A percentile compares a stretch with the other conserved stretches of the same genome.
phyloP scores from a whole-genome alignment of 163 green algal genomes.

The Scenedesmus sp. region DNA sequence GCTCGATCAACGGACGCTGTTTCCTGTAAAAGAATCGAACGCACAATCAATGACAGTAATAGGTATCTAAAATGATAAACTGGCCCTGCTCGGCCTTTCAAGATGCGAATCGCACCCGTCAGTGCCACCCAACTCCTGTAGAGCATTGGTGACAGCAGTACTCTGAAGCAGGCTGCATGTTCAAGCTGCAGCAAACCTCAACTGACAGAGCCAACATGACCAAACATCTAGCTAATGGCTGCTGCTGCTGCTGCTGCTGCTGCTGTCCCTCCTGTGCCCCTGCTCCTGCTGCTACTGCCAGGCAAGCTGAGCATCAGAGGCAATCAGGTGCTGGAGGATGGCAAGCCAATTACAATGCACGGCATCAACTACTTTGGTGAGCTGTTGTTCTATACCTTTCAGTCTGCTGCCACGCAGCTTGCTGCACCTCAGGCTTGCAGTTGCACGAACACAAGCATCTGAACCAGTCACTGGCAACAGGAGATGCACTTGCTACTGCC shows the following conservation, averaged over 20 bases:
- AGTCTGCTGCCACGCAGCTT: neutral
- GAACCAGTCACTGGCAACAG: too few relatives aligned
- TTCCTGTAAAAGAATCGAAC: neutral
- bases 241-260: neutral
- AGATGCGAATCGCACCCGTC: neutral
- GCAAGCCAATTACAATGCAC: slow-evolving; percentile 28
- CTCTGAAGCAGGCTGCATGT: neutral
- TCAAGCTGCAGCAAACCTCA: neutral
- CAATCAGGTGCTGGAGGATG: slow-evolving; percentile 49
- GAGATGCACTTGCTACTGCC: too few relatives aligned
- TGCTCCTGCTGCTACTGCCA: slow-evolving; percentile 2
- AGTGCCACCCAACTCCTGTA: too few relatives aligned
- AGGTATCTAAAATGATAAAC: too few relatives aligned
- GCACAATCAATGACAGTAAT: too few relatives aligned
- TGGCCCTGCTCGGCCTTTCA: too few relatives aligned
- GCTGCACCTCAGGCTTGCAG: too few relatives aligned
- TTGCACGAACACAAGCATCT: too few relatives aligned
- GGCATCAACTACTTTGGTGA: slow-evolving; percentile 48
- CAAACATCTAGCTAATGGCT: neutral
- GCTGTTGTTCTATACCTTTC: neutral
- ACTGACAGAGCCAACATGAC: neutral
- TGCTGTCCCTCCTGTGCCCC: neutral
- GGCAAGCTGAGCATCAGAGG: slow-evolving; percentile 40
- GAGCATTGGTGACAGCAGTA: neutral
- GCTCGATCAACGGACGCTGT: neutral